Conservation (phyloP, 495 filamentous ascomycete genomes). For the Rhizodiscina lignyota region DNA sequence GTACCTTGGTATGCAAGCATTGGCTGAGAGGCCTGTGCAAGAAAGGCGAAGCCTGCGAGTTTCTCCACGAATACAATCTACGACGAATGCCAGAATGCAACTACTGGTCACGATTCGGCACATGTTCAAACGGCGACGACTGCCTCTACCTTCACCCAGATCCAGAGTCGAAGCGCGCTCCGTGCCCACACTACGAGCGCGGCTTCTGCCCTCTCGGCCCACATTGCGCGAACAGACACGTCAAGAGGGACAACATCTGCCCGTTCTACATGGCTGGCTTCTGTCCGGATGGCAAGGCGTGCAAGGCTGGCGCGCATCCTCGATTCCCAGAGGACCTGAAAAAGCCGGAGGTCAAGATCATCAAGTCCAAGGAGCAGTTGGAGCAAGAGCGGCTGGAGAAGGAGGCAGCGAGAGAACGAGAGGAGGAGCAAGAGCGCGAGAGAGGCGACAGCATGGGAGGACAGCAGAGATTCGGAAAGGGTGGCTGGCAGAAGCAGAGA, state of each 20-base stretch:
- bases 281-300: slow-evolving; percentile 69
- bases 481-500: too few relatives aligned
- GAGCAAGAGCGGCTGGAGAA: slow-evolving; percentile 13
- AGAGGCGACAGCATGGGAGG: background rate
- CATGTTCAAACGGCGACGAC: slow-evolving; percentile 91
- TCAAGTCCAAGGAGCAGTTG: slow-evolving; percentile 38
- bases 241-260: slow-evolving; percentile 54
- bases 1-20: slow-evolving; percentile 85
- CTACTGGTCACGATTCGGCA: slow-evolving; percentile 55
- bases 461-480: too few relatives aligned
- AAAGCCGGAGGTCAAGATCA: slow-evolving; percentile 47
- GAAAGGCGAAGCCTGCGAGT: slow-evolving; percentile 89
- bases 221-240: slow-evolving; percentile 70
- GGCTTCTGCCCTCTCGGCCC: slow-evolving; percentile 89
- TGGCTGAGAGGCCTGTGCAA: slow-evolving; percentile 96
- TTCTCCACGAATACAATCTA: slow-evolving; percentile 95
- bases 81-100: slow-evolving; percentile 96
- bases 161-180: slow-evolving; percentile 50
- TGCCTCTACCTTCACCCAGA: slow-evolving; percentile 92
- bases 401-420: background rate
- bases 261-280: slow-evolving; percentile 85
- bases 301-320: slow-evolving; percentile 66
- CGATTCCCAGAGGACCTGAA: slow-evolving; percentile 55
- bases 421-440: background rate
- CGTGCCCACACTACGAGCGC: slow-evolving; percentile 88